These are phyloP conservation scores for Naganishia antarctica DNA, from an alignment of 768 basidiomycete genomes.

Conservation along the genomic window DNA sequence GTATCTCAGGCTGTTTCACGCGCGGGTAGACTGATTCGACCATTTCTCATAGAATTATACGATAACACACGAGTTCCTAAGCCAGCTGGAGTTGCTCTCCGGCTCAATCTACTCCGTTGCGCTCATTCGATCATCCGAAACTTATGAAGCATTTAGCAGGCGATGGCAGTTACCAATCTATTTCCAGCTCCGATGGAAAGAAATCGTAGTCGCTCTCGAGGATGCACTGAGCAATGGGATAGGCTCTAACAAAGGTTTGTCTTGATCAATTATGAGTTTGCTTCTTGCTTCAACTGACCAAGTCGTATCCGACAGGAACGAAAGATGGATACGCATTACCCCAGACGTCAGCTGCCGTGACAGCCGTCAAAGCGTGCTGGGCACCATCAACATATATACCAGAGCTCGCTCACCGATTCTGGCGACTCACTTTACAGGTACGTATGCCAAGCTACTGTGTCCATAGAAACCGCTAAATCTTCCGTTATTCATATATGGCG, in stretches of 20 bases:
- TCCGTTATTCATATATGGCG: background rate
- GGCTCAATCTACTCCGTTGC: constrained; percentile 68
- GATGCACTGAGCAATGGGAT: constrained; percentile 54
- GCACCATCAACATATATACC: constrained; percentile 77
- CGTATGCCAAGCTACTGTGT: constrained; percentile 25
- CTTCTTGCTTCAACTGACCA: background rate
- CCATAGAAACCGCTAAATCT: background rate
- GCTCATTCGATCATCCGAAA: constrained; percentile 66
- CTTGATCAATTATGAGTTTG: background rate
- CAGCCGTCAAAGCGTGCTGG: constrained; percentile 76
- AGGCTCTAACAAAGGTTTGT: constrained; percentile 48
- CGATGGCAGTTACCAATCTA: constrained; percentile 96
- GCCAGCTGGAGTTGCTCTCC: constrained; percentile 72
- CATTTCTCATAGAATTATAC: constrained; percentile 66
- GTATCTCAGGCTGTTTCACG: background rate
- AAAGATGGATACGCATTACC: constrained; percentile 45
- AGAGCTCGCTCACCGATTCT: constrained; percentile 76
- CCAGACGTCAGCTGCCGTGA: constrained; percentile 67
- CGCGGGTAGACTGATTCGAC: no score
- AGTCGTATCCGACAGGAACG: constrained; percentile 9
- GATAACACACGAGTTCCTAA: constrained; percentile 74
- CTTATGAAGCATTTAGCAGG: constrained; percentile 67
- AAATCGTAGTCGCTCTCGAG: constrained; percentile 74
- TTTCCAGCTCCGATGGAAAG: constrained; percentile 95
- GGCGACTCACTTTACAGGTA: constrained; percentile 87